Evolutionary conservation across 2,329 filamentous ascomycete species (phyloP).

Genomic region (Fusarium albidum): DNA sequence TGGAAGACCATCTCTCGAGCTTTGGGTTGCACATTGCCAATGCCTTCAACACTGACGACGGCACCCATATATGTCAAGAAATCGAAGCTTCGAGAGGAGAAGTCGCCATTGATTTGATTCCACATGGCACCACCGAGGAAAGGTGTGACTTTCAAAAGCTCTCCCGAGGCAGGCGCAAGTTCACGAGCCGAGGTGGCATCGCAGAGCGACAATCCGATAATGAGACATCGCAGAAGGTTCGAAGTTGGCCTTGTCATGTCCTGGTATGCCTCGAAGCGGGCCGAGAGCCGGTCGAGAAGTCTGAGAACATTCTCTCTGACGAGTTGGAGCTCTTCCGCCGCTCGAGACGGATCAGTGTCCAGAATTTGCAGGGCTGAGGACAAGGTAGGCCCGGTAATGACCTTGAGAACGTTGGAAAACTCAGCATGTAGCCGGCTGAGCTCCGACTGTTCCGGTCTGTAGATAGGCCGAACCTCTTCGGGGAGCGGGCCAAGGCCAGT

Average conservation of each 20-base stretch:
- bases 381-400: constrained; percentile 61
- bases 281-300: constrained; percentile 73
- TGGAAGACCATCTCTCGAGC: constrained; percentile 67
- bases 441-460: constrained; percentile 73
- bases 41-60: constrained; percentile 57
- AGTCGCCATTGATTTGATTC: constrained; percentile 30
- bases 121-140: constrained; percentile 61
- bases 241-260: constrained; percentile 83
- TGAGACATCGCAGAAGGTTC: constrained; percentile 80
- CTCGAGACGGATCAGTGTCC: constrained; percentile 30
- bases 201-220: constrained; percentile 75
- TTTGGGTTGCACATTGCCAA: constrained; percentile 49
- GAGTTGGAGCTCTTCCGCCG: constrained; percentile 54
- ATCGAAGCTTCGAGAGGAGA: constrained; percentile 49
- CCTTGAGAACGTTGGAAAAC: constrained; percentile 78
- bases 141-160: constrained; percentile 58
- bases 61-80: constrained; percentile 49
- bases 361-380: constrained; percentile 44
- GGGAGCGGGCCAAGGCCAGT: constrained; percentile 71
- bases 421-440: constrained; percentile 80
- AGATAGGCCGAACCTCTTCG: constrained; percentile 70
- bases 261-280: constrained; percentile 80
- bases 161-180: constrained; percentile 45
- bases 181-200: constrained; percentile 53
- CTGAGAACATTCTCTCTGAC: constrained; percentile 68